Evolutionary conservation across 2,329 filamentous ascomycete species (phyloP).

Genomic region (Arachnomyces sp.): DNA sequence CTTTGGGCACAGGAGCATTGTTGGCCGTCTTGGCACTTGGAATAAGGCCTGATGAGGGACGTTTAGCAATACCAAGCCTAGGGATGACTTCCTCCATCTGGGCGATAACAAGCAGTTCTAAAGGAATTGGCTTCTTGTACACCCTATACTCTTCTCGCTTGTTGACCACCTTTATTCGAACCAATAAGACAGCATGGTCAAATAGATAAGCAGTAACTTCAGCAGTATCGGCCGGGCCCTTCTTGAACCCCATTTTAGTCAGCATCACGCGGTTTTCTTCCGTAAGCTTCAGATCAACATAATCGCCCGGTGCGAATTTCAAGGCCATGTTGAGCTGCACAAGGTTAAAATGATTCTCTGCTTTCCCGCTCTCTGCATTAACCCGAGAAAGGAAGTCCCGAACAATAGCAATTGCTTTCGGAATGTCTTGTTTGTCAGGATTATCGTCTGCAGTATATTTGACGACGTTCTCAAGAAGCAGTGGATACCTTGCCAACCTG

Average conservation of each 20-base stretch:
- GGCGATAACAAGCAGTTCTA: conserved; percentile 85
- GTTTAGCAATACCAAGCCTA: conserved; percentile 68
- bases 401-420: conserved; percentile 79
- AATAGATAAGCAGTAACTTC: conserved; percentile 95
- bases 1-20: conserved; percentile 49
- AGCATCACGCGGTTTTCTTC: conserved; percentile 89
- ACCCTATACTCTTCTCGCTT: conserved; percentile 93
- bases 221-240: conserved; percentile 75
- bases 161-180: conserved; percentile 82
- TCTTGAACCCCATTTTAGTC: conserved; percentile 91
- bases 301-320: conserved; percentile 81
- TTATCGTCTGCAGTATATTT: conserved; percentile 88
- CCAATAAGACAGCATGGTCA: conserved; percentile 88
- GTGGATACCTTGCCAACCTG: conserved; percentile 83
- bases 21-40: conserved; percentile 49
- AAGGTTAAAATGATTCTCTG: conserved; percentile 94
- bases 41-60: conserved; percentile 79
- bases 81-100: conserved; percentile 97
- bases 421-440: conserved; percentile 84
- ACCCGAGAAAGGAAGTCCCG: conserved; percentile 79
- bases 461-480: conserved; percentile 81
- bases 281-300: conserved; percentile 86
- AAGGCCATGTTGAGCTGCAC: conserved; percentile 86
- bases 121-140: conserved; percentile 87
- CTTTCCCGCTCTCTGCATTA: conserved; percentile 91